Percentiles rank a stretch among this genome's conserved stretches.
Evolutionary conservation across 495 filamentous ascomycete genomes (phyloP).

Genomic region (Tricharina praecox): DNA sequence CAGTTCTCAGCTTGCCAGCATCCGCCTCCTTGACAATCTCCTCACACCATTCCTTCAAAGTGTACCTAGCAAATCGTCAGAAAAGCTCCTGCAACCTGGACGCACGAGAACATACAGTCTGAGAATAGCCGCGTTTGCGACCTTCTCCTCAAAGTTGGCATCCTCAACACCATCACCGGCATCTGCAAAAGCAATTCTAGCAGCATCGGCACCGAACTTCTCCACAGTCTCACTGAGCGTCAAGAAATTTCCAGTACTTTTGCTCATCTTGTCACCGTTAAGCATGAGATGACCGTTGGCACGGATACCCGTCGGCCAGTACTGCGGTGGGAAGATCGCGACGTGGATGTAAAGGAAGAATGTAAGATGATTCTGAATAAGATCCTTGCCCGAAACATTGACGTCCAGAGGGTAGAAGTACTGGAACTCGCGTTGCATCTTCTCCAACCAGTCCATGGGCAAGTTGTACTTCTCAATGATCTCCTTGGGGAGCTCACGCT

Average conservation of each 20-base stretch:
- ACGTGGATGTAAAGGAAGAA: slow-evolving; percentile 94
- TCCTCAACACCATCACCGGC: slow-evolving; percentile 88
- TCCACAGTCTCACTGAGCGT: slow-evolving; percentile 69
- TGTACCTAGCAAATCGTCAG: slow-evolving; percentile 31
- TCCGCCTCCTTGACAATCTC: slow-evolving; percentile 53
- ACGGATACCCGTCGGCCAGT: slow-evolving; percentile 70
- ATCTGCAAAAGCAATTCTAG: slow-evolving; percentile 80
- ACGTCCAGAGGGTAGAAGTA: slow-evolving; percentile 95
- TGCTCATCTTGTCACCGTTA: slow-evolving; percentile 95
- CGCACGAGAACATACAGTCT: slow-evolving; percentile 34
- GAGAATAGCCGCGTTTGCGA: slow-evolving; percentile 79
- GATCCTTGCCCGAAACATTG: slow-evolving; percentile 67
- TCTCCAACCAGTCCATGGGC: slow-evolving; percentile 47
- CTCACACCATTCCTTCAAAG: slow-evolving; percentile 83
- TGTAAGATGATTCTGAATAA: slow-evolving; percentile 79
- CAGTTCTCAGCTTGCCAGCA: slow-evolving; percentile 45
- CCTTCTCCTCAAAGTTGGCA: slow-evolving; percentile 92
- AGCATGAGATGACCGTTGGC: slow-evolving; percentile 85
- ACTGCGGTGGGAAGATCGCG: slow-evolving; percentile 69
- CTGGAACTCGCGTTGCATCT: slow-evolving; percentile 77
- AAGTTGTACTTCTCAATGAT: slow-evolving; percentile 49
- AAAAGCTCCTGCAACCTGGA: background rate
- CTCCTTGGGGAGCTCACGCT: slow-evolving; percentile 44
- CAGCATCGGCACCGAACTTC: slow-evolving; percentile 90
- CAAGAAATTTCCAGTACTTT: slow-evolving; percentile 89